Conservation (phyloP, 208 protist genomes). For the Porcisia hertigi region DNA sequence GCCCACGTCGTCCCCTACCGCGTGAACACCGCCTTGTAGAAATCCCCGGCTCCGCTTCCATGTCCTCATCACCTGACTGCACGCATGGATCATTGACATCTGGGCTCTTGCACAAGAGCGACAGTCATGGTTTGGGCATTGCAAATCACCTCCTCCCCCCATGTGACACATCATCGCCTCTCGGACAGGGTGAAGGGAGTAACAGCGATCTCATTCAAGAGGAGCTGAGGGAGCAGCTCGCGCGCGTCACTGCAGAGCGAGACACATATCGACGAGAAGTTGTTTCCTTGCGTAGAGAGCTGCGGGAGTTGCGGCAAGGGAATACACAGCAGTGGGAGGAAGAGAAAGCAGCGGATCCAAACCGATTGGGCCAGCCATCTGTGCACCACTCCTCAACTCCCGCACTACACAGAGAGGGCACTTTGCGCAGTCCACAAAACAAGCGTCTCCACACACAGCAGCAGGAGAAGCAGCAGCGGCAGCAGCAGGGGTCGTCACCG, state of each 20-base stretch:
- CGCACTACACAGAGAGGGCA: not conserved
- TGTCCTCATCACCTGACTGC: conserved; percentile 2
- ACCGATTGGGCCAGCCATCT: not conserved
- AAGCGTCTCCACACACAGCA: not conserved
- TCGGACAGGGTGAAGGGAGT: not conserved
- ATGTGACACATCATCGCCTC: not conserved
- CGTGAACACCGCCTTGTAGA: conserved; percentile 25
- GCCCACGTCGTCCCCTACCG: conserved; percentile 26
- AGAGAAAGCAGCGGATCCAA: not conserved
- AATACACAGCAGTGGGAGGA: not conserved
- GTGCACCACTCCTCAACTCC: not conserved
- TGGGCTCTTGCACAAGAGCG: not conserved
- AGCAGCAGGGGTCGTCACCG: not conserved
- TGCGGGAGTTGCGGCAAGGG: conserved; percentile 15
- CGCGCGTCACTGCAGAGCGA: conserved; percentile 29
- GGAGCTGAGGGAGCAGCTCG: conserved; percentile 27
- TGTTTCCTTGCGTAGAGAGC: conserved; percentile 15
- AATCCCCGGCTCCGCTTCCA: conserved; percentile 7
- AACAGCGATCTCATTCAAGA: not conserved
- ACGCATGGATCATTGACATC: not conserved
- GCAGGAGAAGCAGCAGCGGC: not conserved
- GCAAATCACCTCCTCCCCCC: not conserved
- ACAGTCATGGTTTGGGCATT: not conserved
- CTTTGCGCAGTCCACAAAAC: not conserved
- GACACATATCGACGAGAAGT: conserved; percentile 30